Conservation (phyloP, 176 grass and related monocot genomes). For the Zoysia japonica region DNA sequence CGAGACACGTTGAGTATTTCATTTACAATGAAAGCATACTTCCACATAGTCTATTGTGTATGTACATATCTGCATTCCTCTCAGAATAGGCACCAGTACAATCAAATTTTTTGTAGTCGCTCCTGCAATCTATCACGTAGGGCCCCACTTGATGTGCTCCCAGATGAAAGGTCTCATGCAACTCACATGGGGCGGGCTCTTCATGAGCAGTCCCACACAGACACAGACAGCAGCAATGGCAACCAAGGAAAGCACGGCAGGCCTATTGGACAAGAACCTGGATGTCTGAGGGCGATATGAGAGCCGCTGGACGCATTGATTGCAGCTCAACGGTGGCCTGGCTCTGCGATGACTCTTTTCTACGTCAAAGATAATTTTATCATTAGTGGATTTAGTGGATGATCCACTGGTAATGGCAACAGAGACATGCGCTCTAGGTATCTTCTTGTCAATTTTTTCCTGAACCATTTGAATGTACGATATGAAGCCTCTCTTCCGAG, state of each 20-base stretch:
- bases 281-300: slow-evolving; percentile 17
- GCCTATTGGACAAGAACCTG: slow-evolving; percentile 62
- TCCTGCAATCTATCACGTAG: slow-evolving; percentile 44
- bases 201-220: slow-evolving; percentile 74
- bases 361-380: slow-evolving; percentile 36
- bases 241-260: slow-evolving; percentile 61
- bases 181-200: slow-evolving; percentile 55
- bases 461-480: slow-evolving; percentile 76
- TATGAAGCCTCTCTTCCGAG: slow-evolving; percentile 47
- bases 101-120: background rate
- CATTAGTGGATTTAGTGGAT: background rate
- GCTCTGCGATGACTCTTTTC: slow-evolving; percentile 25
- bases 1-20: background rate
- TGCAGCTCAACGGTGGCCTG: slow-evolving; percentile 43
- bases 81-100: too few species aligned
- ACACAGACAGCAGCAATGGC: slow-evolving; percentile 83
- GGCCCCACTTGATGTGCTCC: slow-evolving; percentile 55
- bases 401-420: slow-evolving; percentile 32
- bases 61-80: too few species aligned
- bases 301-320: slow-evolving; percentile 45
- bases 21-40: background rate
- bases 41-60: background rate
- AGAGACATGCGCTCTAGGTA: slow-evolving; percentile 40
- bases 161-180: slow-evolving; percentile 65
- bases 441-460: slow-evolving; percentile 62